Base-by-base conservation (phyloP, 805 yeast species). In the Kazachstania bromeliacearum region DNA sequence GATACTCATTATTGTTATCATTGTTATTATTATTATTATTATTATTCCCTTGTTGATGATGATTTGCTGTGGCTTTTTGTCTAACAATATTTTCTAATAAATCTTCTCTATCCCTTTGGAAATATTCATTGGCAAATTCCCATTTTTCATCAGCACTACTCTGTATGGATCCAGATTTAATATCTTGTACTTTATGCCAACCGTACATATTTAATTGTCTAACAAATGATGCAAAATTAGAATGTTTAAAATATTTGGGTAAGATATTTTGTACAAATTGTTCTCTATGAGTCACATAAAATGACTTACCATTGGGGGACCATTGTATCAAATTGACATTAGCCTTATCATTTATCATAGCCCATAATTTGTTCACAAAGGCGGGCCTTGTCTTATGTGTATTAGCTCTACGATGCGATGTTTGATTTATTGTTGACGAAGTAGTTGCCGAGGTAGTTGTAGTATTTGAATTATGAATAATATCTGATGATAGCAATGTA, bases 201-300 rank as follows among this genome's bases (percentile, higher is more conserved):
- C 98, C 98, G 57, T 92, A 92, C 98, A 92, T 89, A 62, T 89
- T 89, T 51, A 89, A 68, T 57, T 89, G 98, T 43, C 98, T 75
- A 12, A 92, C 97, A 68, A 92, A 92, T 22, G 92, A 79, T 15
- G 97, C 94, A 62, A 92, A 88, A 57, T 92, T 89, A 42, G 84
- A 80, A 62, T 92, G 98, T 59, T 92, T 92, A 68, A 88, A 92
- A 63, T 85, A 92, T 52, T 79, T 78, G 4, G 99, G 98, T 43
- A 92, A 63, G 19, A 92, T 79, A 41, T 70, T 66, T 49, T 79
- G 83, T 71, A 87, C 92, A 52, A 92, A 89, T 25, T 48, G 43
- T 38, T 89, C 97, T 35, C 95, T 70, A 48, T 87, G 84, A 29
- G 71, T 71, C 7, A 92, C 95, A 47, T 82, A 79, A 55, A 92